phyloP scores from a whole-genome alignment of 108 stramenopile species.

The Mediolabrus comicus region DNA sequence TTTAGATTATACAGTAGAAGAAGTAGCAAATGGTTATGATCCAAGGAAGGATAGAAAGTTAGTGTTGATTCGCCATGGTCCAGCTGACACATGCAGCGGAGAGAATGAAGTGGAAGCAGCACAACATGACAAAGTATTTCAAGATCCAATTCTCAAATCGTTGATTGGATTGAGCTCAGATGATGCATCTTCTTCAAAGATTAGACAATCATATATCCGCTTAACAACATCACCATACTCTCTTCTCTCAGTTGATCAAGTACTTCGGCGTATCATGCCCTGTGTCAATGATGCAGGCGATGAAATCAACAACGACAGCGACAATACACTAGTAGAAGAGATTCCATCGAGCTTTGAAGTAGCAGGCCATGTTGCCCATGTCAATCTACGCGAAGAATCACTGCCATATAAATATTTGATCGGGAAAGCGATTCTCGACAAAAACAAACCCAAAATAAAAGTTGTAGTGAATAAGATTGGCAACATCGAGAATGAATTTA shows the following conservation, averaged over 20 bases:
- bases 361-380: slow-evolving; percentile 93
- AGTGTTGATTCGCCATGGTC: slow-evolving; percentile 34
- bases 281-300: background rate
- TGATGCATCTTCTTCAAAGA: background rate
- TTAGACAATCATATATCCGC: slow-evolving; percentile 23
- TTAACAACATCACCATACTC: slow-evolving; percentile 23
- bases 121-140: slow-evolving; percentile 25
- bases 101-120: background rate
- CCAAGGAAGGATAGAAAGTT: slow-evolving; percentile 51
- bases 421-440: slow-evolving; percentile 92
- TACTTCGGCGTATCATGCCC: slow-evolving; percentile 70
- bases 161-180: slow-evolving; percentile 18
- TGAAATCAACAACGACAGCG: background rate
- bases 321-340: slow-evolving; percentile 38
- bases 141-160: slow-evolving; percentile 22
- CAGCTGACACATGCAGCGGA: background rate
- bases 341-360: slow-evolving; percentile 91
- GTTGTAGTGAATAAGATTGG: slow-evolving; percentile 96
- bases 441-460: slow-evolving; percentile 77
- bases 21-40: slow-evolving; percentile 7
- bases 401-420: slow-evolving; percentile 91
- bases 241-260: slow-evolving; percentile 67
- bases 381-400: slow-evolving; percentile 89
- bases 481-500: slow-evolving; percentile 87
- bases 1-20: slow-evolving; percentile 22